Conservation (phyloP, 176 grass and related monocot genomes). For the Phoenix roebelenii region DNA sequence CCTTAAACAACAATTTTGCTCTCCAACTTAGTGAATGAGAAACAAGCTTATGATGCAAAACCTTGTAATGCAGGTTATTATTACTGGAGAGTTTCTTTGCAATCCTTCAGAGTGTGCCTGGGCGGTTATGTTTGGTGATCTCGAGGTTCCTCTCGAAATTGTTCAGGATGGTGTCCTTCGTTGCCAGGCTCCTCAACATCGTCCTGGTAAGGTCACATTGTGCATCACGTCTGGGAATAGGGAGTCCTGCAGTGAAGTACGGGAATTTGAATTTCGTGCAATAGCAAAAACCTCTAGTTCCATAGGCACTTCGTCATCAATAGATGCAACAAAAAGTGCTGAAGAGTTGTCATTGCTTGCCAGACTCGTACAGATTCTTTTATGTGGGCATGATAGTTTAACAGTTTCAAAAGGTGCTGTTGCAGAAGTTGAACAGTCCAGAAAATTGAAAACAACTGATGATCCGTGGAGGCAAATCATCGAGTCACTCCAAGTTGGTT, state of each 20-base stretch:
- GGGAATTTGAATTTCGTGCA: conserved; percentile 75
- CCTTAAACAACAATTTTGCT: too few species aligned
- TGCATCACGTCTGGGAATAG: conserved; percentile 69
- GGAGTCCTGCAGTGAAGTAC: conserved; percentile 77
- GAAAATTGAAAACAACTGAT: conserved; percentile 37
- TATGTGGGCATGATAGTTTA: conserved; percentile 32
- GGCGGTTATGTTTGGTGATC: conserved; percentile 72
- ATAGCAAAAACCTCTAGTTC: conserved; percentile 27
- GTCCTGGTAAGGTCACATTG: conserved; percentile 51
- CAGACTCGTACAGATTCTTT: conserved; percentile 59
- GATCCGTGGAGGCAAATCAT: conserved; percentile 44
- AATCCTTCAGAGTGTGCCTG: conserved; percentile 36
- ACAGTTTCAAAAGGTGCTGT: conserved; percentile 18
- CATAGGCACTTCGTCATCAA: conserved; percentile 26
- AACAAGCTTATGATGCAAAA: neutral
- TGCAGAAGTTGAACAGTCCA: conserved; percentile 21
- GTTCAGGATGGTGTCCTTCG: conserved; percentile 82
- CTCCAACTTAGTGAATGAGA: too few species aligned
- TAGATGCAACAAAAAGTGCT: conserved; percentile 23
- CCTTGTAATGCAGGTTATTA: conserved; percentile 56
- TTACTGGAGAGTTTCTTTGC: conserved; percentile 83
- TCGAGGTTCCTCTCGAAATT: conserved; percentile 68
- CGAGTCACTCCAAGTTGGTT: conserved; percentile 36
- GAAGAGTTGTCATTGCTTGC: conserved; percentile 71
- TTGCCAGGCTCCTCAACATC: conserved; percentile 65